Evolutionary conservation across 495 filamentous ascomycete genomes (phyloP).

Genomic region (Cercophora scortea): DNA sequence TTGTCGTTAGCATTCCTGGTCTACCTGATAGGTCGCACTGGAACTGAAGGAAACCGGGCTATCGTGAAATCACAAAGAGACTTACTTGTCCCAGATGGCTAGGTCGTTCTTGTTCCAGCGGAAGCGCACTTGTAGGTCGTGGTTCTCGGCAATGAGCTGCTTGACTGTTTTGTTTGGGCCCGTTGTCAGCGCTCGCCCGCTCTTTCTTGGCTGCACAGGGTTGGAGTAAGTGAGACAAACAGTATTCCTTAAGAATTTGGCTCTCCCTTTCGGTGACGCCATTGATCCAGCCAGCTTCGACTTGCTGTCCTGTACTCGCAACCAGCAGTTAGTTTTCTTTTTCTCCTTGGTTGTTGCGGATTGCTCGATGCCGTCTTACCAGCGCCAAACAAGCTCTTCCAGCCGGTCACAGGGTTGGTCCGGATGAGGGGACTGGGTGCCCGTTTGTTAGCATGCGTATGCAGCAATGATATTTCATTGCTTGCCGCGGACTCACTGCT

Average conservation of each 20-base stretch:
- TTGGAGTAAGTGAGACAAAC: conserved; percentile 19
- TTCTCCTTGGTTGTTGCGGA: too few species aligned
- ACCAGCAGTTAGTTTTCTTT: too few species aligned
- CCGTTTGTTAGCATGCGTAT: conserved; percentile 15
- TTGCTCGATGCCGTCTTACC: too few species aligned
- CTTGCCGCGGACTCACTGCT: conserved; percentile 33
- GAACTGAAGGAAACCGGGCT: too few species aligned
- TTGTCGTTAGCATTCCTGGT: conserved; percentile 1
- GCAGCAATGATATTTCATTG: neutral
- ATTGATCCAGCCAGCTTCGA: conserved; percentile 54
- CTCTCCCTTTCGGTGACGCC: conserved; percentile 55
- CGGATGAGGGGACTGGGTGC: conserved; percentile 52
- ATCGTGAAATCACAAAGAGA: neutral
- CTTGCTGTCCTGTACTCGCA: conserved; percentile 24
- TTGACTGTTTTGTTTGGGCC: conserved; percentile 29
- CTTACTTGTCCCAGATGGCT: conserved; percentile 61
- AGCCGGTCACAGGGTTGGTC: conserved; percentile 68
- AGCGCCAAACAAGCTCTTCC: conserved; percentile 60
- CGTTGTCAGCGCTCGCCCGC: too few species aligned
- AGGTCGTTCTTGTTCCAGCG: conserved; percentile 55
- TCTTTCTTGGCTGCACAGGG: too few species aligned
- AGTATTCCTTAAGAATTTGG: conserved; percentile 49
- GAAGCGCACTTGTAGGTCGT: conserved; percentile 64
- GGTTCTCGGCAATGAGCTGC: conserved; percentile 57
- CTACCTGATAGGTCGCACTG: too few species aligned